Evolutionary conservation across 805 yeast species (phyloP), one percentile per base, ranked within the genome.

Genomic region (Priceomyces haplophilus): DNA sequence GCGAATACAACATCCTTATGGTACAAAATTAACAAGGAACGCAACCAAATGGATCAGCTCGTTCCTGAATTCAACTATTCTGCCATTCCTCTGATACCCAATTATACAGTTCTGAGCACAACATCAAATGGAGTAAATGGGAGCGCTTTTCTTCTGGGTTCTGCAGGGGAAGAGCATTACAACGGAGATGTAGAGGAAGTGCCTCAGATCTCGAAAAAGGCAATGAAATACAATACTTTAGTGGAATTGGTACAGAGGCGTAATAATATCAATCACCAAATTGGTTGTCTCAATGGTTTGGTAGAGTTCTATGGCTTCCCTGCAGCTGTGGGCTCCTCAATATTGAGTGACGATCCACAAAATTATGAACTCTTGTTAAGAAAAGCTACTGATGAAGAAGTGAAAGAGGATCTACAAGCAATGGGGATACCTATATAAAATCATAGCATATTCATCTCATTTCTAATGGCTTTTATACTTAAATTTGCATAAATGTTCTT

Each of bases 21-120:
- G 98, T 91, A 91, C 67, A 83, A 85, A 51, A 85, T 90, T 55
- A 90, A 89, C 63, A 80, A 83, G 54, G 98, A 93, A 60, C 75
- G 97, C 53, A 75, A 95, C 49, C 81, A 80, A 35, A 75, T 88
- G 79, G 96, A 88, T 59, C 76, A 78, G 48, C 53, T 80, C 39
- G 80, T 77, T 15, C 69, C 81, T 4, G 78, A 75, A 61, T 79
- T 52, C 76, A 79, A 68, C 44, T 77, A 54, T 45, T 34, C 61
- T 5, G 75, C 75, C 3, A 49, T 69, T n/a, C 76, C 76, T 6
- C 53, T 47, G 45, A 47, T 58, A 6, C 58, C 61, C 10, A 50
- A 51, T 41, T 51, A 51, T 30, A 50, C 61, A 13, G 53, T 48
- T 39, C 49, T 47, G 16, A 55, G 53, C 11, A 50, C 54, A 34